Evolutionary conservation across 768 basidiomycete species (phyloP).

Genomic region (Neoboletus brunneissimus): DNA sequence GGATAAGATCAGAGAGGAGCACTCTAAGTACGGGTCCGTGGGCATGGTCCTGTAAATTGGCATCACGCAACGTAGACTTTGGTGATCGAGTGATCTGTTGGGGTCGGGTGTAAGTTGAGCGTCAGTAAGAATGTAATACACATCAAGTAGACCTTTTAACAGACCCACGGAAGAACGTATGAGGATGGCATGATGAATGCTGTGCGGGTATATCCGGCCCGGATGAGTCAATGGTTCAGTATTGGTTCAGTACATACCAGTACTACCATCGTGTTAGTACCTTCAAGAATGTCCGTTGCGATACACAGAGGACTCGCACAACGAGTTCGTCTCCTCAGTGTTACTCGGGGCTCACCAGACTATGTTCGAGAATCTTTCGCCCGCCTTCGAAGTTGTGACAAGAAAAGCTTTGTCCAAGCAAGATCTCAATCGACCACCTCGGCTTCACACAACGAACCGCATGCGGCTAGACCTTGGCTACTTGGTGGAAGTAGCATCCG

Average conservation of each 20-base stretch:
- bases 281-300: slow-evolving; percentile 3
- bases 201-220: too few species aligned
- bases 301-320: slow-evolving; percentile 3
- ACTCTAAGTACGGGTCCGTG: neutral
- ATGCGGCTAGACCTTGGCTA: neutral
- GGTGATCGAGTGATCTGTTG: slow-evolving; percentile 57
- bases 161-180: too few species aligned
- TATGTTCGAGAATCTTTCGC: neutral
- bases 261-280: neutral
- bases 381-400: neutral
- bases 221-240: too few species aligned
- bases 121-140: neutral
- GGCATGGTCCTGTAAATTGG: neutral
- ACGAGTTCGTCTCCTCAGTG: neutral
- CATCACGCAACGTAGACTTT: too few species aligned
- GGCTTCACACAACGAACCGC: neutral
- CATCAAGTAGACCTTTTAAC: too few species aligned
- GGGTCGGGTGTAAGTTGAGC: neutral
- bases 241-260: too few species aligned
- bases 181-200: too few species aligned
- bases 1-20: too few species aligned
- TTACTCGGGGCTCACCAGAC: neutral
- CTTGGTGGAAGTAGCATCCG: slow-evolving; percentile 24
- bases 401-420: neutral
- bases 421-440: slow-evolving; percentile 13